Conservation (phyloP, 2,329 filamentous ascomycete species). For the Taxawa tesnikishii region DNA sequence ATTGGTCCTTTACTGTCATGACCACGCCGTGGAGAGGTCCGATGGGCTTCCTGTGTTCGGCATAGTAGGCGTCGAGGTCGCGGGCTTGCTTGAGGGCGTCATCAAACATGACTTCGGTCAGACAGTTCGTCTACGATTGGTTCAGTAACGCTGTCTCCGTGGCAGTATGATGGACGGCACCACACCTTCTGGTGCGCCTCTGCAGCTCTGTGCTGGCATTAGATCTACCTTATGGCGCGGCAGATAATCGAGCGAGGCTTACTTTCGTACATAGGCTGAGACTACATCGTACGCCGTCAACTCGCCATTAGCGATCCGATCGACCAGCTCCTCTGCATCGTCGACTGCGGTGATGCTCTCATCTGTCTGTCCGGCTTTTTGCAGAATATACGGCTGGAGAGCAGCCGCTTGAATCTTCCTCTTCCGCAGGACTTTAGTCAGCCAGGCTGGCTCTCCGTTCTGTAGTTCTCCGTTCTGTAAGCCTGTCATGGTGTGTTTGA, state of each 20-base stretch:
- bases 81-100: conserved; percentile 37
- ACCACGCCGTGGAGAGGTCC: conserved; percentile 24
- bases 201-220: background rate
- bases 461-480: background rate
- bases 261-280: background rate
- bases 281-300: background rate
- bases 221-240: too few species aligned
- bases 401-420: conserved; percentile 1
- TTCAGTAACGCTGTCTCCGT: too few species aligned
- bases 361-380: background rate
- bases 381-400: background rate
- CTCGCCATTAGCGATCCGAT: background rate
- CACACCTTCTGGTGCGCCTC: background rate
- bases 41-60: conserved; percentile 26
- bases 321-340: background rate
- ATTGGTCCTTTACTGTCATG: conserved; percentile 43
- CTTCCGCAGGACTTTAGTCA: background rate
- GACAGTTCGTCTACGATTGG: background rate
- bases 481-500: background rate
- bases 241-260: background rate
- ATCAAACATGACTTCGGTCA: conserved; percentile 40
- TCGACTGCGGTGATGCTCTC: background rate
- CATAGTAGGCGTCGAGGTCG: conserved; percentile 38
- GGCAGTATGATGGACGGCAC: too few species aligned
- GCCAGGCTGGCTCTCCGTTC: background rate